These are phyloP conservation scores for Arthrobotrys entomopaga DNA, from an alignment of 2,329 filamentous ascomycete species.

Conservation along the genomic window DNA sequence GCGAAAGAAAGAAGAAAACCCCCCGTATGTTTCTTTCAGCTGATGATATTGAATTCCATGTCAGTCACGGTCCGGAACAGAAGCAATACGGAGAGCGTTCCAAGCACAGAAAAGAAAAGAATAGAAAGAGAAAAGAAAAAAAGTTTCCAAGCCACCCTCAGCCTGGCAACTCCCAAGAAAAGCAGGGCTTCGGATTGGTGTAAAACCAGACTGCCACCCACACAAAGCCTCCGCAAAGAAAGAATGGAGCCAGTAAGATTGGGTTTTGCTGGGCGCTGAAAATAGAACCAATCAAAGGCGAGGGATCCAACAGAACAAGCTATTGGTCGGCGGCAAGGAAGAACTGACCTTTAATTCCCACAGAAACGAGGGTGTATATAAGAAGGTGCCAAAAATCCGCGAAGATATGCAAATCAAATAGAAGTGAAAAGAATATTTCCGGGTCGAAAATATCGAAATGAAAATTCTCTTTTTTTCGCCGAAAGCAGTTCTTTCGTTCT, in stretches of 20 bases:
- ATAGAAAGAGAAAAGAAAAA: slow-evolving; percentile 1
- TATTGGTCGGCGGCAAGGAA: slow-evolving; percentile 54
- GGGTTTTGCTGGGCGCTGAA: slow-evolving; percentile 23
- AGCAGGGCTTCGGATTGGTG: slow-evolving; percentile 50
- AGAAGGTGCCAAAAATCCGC: slow-evolving; percentile 28
- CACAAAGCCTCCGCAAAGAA: slow-evolving; percentile 41
- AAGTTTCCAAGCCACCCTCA: slow-evolving; percentile 55
- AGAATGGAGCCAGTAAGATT: slow-evolving; percentile 38
- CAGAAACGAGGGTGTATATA: slow-evolving; percentile 29
- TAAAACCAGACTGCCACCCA: slow-evolving; percentile 26
- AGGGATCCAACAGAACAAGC: slow-evolving; percentile 3
- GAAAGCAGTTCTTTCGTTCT: slow-evolving; percentile 15
- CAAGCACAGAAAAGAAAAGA: too few relatives aligned
- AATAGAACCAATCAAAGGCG: slow-evolving; percentile 47
- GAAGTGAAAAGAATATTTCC: slow-evolving; percentile 14
- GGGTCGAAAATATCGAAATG: slow-evolving; percentile 19
- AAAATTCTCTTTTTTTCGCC: slow-evolving; percentile 1
- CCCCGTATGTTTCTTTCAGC: slow-evolving; percentile 13
- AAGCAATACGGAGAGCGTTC: slow-evolving; percentile 15
- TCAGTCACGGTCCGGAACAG: slow-evolving; percentile 32
- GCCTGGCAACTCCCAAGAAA: slow-evolving; percentile 43
- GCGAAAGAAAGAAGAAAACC: too few relatives aligned
- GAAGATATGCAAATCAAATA: slow-evolving; percentile 3
- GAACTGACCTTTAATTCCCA: slow-evolving; percentile 27
- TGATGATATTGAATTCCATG: slow-evolving; percentile 2